phyloP scores from a whole-genome alignment of 768 basidiomycete species.

The Naganishia randhawae region DNA sequence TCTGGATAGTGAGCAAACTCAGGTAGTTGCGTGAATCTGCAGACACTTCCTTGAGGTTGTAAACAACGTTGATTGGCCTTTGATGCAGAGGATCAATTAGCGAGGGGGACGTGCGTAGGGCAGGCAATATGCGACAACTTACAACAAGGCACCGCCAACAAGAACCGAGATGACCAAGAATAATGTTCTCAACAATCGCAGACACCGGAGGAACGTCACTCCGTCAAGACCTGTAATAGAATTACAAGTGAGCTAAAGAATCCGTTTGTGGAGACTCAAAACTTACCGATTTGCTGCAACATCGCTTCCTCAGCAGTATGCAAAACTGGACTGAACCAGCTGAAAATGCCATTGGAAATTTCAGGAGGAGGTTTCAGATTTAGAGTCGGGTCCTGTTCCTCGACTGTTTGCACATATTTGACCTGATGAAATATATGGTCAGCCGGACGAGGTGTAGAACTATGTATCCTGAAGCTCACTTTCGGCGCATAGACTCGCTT shows the following conservation, averaged over 20 bases:
- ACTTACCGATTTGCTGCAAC: slow-evolving; percentile 53
- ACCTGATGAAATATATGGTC: slow-evolving; percentile 44
- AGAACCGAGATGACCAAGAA: slow-evolving; percentile 45
- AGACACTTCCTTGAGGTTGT: slow-evolving; percentile 68
- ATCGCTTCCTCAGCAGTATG: slow-evolving; percentile 83
- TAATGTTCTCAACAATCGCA: slow-evolving; percentile 66
- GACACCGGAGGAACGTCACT: slow-evolving; percentile 84
- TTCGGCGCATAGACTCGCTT: slow-evolving; percentile 90
- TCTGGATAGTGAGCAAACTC: slow-evolving; percentile 69
- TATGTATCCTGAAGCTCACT: slow-evolving; percentile 2
- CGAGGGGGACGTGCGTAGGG: not conserved
- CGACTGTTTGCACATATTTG: slow-evolving; percentile 71
- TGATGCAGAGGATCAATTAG: slow-evolving; percentile 47
- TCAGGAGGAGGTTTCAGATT: slow-evolving; percentile 54
- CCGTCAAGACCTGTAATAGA: slow-evolving; percentile 83
- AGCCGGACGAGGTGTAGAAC: not conserved
- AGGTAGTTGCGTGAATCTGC: slow-evolving; percentile 53
- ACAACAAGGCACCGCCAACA: slow-evolving; percentile 28
- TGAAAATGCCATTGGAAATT: slow-evolving; percentile 75
- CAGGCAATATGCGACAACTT: not conserved
- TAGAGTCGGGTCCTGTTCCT: slow-evolving; percentile 33
- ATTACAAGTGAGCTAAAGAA: not conserved
- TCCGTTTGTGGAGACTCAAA: not conserved
- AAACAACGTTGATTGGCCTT: slow-evolving; percentile 72
- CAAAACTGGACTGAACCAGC: slow-evolving; percentile 84